Base-by-base conservation (phyloP, 352 stramenopile species). In the Labyrinthula sp. region DNA sequence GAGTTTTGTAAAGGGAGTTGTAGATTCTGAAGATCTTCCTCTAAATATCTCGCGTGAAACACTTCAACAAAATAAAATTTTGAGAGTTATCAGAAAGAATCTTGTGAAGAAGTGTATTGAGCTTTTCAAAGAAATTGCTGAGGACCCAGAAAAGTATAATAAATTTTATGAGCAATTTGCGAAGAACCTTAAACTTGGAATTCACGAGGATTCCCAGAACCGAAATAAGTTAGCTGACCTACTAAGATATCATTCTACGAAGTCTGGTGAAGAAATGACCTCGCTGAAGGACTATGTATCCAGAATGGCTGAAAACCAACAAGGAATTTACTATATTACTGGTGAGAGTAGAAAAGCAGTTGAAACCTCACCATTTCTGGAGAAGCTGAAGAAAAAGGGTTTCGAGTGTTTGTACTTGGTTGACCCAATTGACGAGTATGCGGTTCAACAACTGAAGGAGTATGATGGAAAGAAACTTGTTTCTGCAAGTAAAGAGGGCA, bases 401-500 rank as follows among this genome's bases (percentile, higher is more conserved):
- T 94, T 95, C 57, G 90, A 99, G 69, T 86, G 96, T 26, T 60
- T 99, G 12, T 99, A 83, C 81, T 95, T 99, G 79, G 70, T 92
- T 23, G 90, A 98, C 60, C 88, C 89, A 45, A 99, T 99, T 61
- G 89, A 99, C 64, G 90, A 98, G 68, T 99, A 97, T 66, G 83
- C 78, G 35, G 83, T 98, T 24, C 86, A 97, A 69, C 87, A 97
- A 71, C 71, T 99, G 34, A 96, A 96, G 80, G 89, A 98, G 68
- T 97, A 91, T 66, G 88, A 99, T 58, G 88, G 86, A 57, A 97
- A 98, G 82, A 98, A 98, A 74, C 79, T 99, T 21, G 80, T 99
- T 60, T 92, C 69, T 57, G 89, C 86, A 23, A 96, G 87, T 43
- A 92, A 92, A 73, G 57, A 67, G 54, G 54, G 62, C 23, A 49